Evolutionary conservation across 208 protist genomes (phyloP), one percentile per base, ranked within the genome.

Genomic region (Zelonia costaricensis): DNA sequence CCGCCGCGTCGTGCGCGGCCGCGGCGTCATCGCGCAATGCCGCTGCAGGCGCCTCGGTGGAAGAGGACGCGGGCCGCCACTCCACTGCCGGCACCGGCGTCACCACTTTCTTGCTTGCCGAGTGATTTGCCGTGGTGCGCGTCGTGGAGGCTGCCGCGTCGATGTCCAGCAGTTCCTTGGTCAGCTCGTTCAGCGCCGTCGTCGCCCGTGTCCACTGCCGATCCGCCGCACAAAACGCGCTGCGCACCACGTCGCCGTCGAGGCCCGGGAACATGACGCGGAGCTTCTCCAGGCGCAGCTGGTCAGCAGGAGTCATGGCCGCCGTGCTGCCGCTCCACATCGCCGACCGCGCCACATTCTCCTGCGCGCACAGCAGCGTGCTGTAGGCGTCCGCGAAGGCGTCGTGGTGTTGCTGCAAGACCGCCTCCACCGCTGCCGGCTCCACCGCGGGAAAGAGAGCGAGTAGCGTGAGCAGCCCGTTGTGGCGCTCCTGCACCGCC

Each of bases 311-410:
- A 27, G 67, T 84, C 18, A 84, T 55, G 3, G 62, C 31, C 13
- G 71, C 72, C 20, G 64, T 70, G 65, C 79, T 81, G 35, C 31
- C 57, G 35, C 55, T 68, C 22, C 74, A 74, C n/a, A 76, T 69
- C 46, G 63, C 74, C 22, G 52, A 28, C 8, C 60, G 70, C 30
- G 70, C 58, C n/a, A 90, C 36, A 39, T 75, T 70, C 53, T 81
- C 76, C 57, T 74, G 62, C n/a, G 77, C 60, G 66, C 84, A 90
- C 20, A 88, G 59, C 33, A 92, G 69, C 27, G 62, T 61, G 30
- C 54, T 69, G 61, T 93, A 95, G 10, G 89, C 78, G 9, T 78
- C 76, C 7, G 68, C 69, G 31, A 84, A 83, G 52, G 86, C 82
- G 35, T 61, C 59, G 23, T 62, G 39, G 59, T 71, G 65, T 22